phyloP scores from a whole-genome alignment of 1,139 yeast genomes.

The Pichiaceae sp. region DNA sequence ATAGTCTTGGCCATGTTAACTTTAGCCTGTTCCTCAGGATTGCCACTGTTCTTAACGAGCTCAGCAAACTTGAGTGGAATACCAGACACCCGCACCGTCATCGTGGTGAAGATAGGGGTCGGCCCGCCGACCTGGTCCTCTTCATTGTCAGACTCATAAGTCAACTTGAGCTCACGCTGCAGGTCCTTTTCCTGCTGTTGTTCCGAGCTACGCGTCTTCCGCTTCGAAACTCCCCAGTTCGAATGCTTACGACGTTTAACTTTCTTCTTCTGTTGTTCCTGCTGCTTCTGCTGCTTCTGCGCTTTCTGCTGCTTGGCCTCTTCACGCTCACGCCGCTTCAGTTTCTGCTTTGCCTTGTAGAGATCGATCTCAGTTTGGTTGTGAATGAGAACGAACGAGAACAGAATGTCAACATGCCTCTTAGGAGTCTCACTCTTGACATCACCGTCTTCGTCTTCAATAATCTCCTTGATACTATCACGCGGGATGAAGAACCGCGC shows the following conservation, averaged over 20 bases:
- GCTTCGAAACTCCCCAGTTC: constrained; percentile 18
- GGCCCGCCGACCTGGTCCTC: constrained; percentile 22
- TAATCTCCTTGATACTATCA: constrained; percentile 63
- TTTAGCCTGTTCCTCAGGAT: constrained; percentile 46
- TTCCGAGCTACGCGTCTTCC: constrained; percentile 18
- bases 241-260: constrained; percentile 17
- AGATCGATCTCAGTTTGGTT: constrained; percentile 40
- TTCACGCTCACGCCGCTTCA: constrained; percentile 17
- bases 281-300: constrained; percentile 7
- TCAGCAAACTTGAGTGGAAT: constrained; percentile 63
- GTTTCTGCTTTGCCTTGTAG: constrained; percentile 33
- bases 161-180: constrained; percentile 16
- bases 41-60: constrained; percentile 62
- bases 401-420: constrained; percentile 37
- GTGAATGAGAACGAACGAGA: constrained; percentile 60
- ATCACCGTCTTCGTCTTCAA: constrained; percentile 19
- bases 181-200: constrained; percentile 15
- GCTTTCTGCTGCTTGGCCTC: constrained; percentile 8
- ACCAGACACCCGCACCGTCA: constrained; percentile 55
- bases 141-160: constrained; percentile 11
- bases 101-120: constrained; percentile 45
- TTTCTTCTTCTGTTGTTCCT: constrained; percentile 9
- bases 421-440: constrained; percentile 10
- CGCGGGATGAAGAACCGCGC: constrained; percentile 71
- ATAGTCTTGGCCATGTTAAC: constrained; percentile 55